Evolutionary conservation across 1,139 yeast genomes (phyloP).

Genomic region (Geotrichum aggregatum): DNA sequence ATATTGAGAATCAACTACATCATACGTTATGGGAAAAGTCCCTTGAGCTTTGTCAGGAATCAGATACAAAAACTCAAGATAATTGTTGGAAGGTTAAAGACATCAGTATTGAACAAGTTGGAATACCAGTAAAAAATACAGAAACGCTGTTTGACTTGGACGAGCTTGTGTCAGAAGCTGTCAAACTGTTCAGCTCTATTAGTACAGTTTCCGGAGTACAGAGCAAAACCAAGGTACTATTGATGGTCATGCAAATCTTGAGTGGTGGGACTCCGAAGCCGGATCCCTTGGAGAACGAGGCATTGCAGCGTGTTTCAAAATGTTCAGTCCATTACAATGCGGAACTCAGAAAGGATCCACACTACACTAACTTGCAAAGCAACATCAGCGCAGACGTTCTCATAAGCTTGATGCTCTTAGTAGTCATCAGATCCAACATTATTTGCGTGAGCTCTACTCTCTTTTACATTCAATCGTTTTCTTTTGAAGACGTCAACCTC

Average conservation of each 20-base stretch:
- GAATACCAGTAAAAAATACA: slow-evolving; percentile 48
- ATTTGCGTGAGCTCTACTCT: slow-evolving; percentile 60
- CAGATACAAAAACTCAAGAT: slow-evolving; percentile 39
- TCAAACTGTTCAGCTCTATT: slow-evolving; percentile 51
- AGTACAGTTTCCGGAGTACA: slow-evolving; percentile 49
- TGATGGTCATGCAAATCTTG: slow-evolving; percentile 52
- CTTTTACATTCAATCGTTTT: slow-evolving; percentile 59
- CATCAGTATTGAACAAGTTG: slow-evolving; percentile 70
- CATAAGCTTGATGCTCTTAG: slow-evolving; percentile 67
- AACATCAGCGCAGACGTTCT: slow-evolving; percentile 76
- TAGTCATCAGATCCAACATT: slow-evolving; percentile 61
- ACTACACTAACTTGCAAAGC: slow-evolving; percentile 24
- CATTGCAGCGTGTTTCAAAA: slow-evolving; percentile 20
- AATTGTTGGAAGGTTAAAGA: slow-evolving; percentile 47
- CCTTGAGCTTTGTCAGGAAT: slow-evolving; percentile 33
- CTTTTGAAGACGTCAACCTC: slow-evolving; percentile 45
- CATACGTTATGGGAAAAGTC: slow-evolving; percentile 41
- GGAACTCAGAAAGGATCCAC: slow-evolving; percentile 23
- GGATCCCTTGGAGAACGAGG: slow-evolving; percentile 14
- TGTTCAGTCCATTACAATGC: slow-evolving; percentile 24
- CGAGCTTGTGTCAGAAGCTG: slow-evolving; percentile 51
- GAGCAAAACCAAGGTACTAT: slow-evolving; percentile 51
- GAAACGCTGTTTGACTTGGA: slow-evolving; percentile 42
- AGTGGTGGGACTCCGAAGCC: slow-evolving; percentile 35
- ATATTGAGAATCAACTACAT: slow-evolving; percentile 64